Percentiles rank a stretch among this genome's conserved stretches.
Evolutionary conservation across 2,329 filamentous ascomycete species (phyloP).

Genomic region (Lithohypha guttulata): DNA sequence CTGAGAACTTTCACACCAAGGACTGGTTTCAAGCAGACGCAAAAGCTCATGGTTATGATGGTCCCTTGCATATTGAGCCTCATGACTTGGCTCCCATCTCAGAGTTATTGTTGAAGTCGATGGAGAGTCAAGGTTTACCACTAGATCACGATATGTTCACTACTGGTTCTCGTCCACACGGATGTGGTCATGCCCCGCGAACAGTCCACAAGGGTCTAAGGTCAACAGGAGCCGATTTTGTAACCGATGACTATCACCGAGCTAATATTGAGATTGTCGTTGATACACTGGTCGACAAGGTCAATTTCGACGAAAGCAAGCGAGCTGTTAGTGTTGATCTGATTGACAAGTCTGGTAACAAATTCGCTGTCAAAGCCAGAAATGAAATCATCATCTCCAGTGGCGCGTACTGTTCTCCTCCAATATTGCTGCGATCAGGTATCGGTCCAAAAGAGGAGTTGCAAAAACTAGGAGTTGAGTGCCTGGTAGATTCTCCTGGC

Average conservation of each 20-base stretch:
- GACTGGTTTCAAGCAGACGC: constrained; percentile 44
- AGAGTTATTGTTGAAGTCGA: constrained; percentile 43
- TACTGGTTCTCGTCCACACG: constrained; percentile 41
- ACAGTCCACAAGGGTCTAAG: constrained; percentile 44
- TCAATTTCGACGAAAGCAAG: constrained; percentile 34
- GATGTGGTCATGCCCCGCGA: constrained; percentile 45
- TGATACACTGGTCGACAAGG: constrained; percentile 42
- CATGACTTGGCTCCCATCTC: constrained; percentile 51
- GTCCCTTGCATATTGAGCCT: constrained; percentile 46
- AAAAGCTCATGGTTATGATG: constrained; percentile 40
- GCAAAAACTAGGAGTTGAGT: constrained; percentile 33
- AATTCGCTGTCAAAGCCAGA: constrained; percentile 28
- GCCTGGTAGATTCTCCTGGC: constrained; percentile 37
- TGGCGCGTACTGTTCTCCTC: constrained; percentile 40
- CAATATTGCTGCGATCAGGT: constrained; percentile 44
- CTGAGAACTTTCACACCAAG: constrained; percentile 49
- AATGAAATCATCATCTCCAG: constrained; percentile 34
- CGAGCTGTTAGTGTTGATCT: constrained; percentile 31
- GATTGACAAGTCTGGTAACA: constrained; percentile 33
- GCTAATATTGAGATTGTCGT: constrained; percentile 41
- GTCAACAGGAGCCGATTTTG: constrained; percentile 45
- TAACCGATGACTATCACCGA: constrained; percentile 33
- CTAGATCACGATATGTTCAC: constrained; percentile 52
- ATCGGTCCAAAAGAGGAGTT: constrained; percentile 40
- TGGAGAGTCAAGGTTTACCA: constrained; percentile 44